Base-by-base conservation (phyloP, 2,329 filamentous ascomycete species). In the Colletotrichum sp. region DNA sequence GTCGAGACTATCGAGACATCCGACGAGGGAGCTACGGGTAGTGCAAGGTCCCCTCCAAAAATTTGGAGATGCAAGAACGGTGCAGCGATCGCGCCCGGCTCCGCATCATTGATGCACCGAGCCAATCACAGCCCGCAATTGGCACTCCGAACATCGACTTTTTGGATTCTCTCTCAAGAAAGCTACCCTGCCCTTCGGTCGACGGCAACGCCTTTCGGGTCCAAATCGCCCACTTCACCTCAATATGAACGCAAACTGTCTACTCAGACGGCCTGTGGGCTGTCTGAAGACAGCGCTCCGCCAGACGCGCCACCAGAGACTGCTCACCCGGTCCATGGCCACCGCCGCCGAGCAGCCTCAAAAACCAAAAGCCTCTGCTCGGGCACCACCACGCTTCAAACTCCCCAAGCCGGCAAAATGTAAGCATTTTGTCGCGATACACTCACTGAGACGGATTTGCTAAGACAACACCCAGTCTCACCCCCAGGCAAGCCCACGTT, bases 241-340 rank as follows among this genome's bases (percentile, higher is more conserved):
- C 79, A 84, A 79, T 76, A 90, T 88, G 87, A 95, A 94, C 88
- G 87, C 90, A 77, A 87, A 90, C 77, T 84, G 89, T 74, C 80
- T 88, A 80, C 84, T 90, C 84, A 91, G 93, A 90, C 92, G 93
- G 90, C 93, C 93, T 75, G 84, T 94, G 80, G 90, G 91, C 87
- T 93, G 91, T 84, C 90, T 94, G 81, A 94, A 93, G 84, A 86
- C 90, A 34, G 85, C 90, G 47, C 81, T 95, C 78, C 87, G 92
- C 76, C 88, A 90, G 80, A 84, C 88, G 61, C 86, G 90, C 75
- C 88, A 88, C 75, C 88, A 90, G 70, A 84, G 81, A 59, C 76
- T 80, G 16, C 77, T 83, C 54, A 78, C 80, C 70, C 83, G 91
- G 77, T 86, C 87, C 73, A 84, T 92, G 81, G 85, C 87, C 43